Evolutionary conservation across 257 asterid species (phyloP).

Genomic region (Schizonepeta tenuifolia): DNA sequence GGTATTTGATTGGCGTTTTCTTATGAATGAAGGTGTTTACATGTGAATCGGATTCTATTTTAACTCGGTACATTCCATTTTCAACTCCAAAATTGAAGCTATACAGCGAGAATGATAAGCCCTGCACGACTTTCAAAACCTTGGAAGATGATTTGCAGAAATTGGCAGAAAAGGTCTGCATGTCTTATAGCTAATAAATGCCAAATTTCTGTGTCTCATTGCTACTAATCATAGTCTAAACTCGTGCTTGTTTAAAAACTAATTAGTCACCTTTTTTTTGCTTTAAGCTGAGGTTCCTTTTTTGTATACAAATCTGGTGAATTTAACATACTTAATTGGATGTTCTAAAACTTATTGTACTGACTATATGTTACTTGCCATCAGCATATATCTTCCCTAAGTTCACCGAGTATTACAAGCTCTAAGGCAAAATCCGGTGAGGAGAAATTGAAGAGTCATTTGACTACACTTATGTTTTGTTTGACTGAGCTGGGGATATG

Average conservation of each 20-base stretch:
- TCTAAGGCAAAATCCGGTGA: slow-evolving; percentile 46
- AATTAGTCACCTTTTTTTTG: background rate
- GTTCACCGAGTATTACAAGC: slow-evolving; percentile 32
- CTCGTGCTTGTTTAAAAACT: background rate
- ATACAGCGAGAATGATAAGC: slow-evolving; percentile 44
- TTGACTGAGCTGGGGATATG: slow-evolving; percentile 72
- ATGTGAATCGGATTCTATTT: slow-evolving; percentile 53
- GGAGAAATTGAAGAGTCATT: slow-evolving; percentile 47
- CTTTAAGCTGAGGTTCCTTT: background rate
- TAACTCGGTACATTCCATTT: slow-evolving; percentile 53
- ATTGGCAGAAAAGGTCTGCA: slow-evolving; percentile 50
- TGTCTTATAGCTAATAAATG: slow-evolving; percentile 2
- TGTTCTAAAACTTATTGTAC: slow-evolving; percentile 17
- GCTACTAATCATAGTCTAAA: background rate
- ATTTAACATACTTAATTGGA: background rate
- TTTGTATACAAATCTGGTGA: background rate
- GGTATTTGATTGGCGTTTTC: slow-evolving; percentile 29
- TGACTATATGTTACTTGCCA: slow-evolving; percentile 28
- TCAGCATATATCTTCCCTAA: slow-evolving; percentile 53
- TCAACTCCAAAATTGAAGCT: slow-evolving; percentile 59
- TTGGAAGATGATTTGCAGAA: slow-evolving; percentile 36
- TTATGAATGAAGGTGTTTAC: slow-evolving; percentile 70
- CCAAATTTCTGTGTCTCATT: background rate
- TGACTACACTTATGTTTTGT: slow-evolving; percentile 55
- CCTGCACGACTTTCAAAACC: slow-evolving; percentile 26